These are phyloP conservation scores for Plantago major DNA, from an alignment of 257 asterid species.

Conservation along the genomic window DNA sequence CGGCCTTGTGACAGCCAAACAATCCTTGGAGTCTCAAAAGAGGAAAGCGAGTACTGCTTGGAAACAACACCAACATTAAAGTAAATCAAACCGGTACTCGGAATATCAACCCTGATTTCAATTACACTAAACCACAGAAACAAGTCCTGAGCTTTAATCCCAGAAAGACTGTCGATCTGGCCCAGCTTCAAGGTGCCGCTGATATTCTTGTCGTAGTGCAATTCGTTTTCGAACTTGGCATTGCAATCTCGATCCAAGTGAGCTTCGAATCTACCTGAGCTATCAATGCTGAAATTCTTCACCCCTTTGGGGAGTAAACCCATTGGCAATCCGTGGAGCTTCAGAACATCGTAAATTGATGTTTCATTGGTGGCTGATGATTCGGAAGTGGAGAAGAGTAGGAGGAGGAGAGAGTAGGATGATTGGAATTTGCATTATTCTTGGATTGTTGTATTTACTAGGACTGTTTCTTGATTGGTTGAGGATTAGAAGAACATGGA, in stretches of 20 bases:
- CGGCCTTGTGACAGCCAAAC: conserved; percentile 44
- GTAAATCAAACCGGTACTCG: conserved; percentile 90
- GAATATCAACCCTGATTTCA: conserved; percentile 80
- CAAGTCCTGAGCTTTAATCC: conserved; percentile 92
- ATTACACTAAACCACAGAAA: conserved; percentile 90
- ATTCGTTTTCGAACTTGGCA: conserved; percentile 80
- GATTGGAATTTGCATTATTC: too few species aligned
- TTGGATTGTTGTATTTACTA: too few species aligned
- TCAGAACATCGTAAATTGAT: conserved; percentile 59
- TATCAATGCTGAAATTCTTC: conserved; percentile 49
- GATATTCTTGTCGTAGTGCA: conserved; percentile 65
- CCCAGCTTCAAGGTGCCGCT: conserved; percentile 64
- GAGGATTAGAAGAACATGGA: too few species aligned
- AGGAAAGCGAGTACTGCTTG: conserved; percentile 83
- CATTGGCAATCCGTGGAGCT: conserved; percentile 68
- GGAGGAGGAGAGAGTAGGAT: too few species aligned
- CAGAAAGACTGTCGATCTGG: conserved; percentile 63
- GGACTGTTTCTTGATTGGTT: too few species aligned
- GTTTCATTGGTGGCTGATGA: conserved; percentile 12
- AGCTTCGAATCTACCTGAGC: conserved; percentile 62
- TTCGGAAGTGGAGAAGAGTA: too few species aligned
- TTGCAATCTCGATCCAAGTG: conserved; percentile 76
- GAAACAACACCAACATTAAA: conserved; percentile 92
- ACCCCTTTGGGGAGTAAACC: conserved; percentile 92
- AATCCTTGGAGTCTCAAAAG: conserved; percentile 80